Percentiles rank a stretch among this genome's conserved stretches.
Conservation (phyloP, 352 stramenopile species). For the Stramenopiles sp. region DNA sequence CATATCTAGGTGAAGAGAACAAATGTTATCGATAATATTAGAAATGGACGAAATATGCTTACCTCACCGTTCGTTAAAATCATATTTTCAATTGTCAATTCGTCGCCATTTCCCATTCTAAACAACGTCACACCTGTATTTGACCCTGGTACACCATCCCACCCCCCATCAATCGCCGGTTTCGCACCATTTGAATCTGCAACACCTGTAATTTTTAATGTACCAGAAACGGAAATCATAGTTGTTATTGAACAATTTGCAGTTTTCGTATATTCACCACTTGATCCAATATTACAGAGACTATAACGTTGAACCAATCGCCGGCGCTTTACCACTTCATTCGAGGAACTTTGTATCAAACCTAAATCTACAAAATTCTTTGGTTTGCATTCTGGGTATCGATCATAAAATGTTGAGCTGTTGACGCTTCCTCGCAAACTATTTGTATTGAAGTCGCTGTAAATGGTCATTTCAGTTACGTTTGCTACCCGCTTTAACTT, state of each 20-base stretch:
- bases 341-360: too few species aligned
- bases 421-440: too few species aligned
- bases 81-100: conserved; percentile 7
- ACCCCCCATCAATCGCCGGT: conserved; percentile 3
- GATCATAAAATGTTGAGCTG: too few species aligned
- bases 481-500: too few species aligned
- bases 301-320: not conserved
- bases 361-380: too few species aligned
- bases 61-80: not conserved
- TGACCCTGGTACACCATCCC: not conserved
- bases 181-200: not conserved
- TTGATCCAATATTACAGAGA: not conserved
- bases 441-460: too few species aligned
- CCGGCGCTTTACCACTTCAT: not conserved
- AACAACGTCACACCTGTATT: not conserved
- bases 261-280: not conserved
- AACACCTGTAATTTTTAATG: conserved; percentile 6
- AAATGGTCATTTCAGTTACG: too few species aligned
- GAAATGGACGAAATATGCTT: not conserved
- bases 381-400: too few species aligned
- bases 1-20: too few species aligned
- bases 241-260: conserved; percentile 3
- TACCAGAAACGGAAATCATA: not conserved
- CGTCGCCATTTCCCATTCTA: not conserved
- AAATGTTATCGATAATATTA: too few species aligned